phyloP scores from a whole-genome alignment of 768 basidiomycete genomes.

The Rhizopogon vinicolor region DNA sequence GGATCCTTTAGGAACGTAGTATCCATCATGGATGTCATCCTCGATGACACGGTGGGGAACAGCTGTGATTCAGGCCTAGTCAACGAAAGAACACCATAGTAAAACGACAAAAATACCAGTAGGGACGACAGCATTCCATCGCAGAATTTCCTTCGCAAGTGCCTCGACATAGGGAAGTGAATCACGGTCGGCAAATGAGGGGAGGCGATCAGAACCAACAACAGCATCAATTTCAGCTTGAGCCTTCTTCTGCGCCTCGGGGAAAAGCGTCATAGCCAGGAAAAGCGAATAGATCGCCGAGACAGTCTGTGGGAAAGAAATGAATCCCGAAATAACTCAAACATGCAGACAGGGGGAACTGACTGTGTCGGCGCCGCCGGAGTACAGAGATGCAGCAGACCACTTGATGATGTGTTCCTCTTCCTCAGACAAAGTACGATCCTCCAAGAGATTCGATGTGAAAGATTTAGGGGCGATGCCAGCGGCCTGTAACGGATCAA shows the following conservation, averaged over 20 bases:
- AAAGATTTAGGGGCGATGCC: conserved; percentile 49
- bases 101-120: conserved; percentile 36
- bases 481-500: conserved; percentile 37
- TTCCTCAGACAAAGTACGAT: conserved; percentile 41
- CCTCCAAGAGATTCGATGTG: conserved; percentile 52
- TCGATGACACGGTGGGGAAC: conserved; percentile 49
- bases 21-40: conserved; percentile 59
- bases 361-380: conserved; percentile 8
- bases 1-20: conserved; percentile 50
- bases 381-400: conserved; percentile 38
- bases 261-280: conserved; percentile 1
- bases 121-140: conserved; percentile 38
- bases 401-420: conserved; percentile 62
- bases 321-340: background rate
- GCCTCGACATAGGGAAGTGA: conserved; percentile 59
- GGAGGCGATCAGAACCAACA: conserved; percentile 55
- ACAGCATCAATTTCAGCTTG: conserved; percentile 60
- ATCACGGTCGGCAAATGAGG: conserved; percentile 53
- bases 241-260: conserved; percentile 52
- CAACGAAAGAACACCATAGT: conserved; percentile 18
- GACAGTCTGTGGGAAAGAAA: background rate
- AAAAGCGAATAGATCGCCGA: conserved; percentile 7
- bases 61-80: conserved; percentile 20
- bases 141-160: conserved; percentile 51
- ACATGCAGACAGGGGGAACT: background rate